Conservation (phyloP, 1,284 basidiomycete species). For the Coriolopsis trogii region DNA sequence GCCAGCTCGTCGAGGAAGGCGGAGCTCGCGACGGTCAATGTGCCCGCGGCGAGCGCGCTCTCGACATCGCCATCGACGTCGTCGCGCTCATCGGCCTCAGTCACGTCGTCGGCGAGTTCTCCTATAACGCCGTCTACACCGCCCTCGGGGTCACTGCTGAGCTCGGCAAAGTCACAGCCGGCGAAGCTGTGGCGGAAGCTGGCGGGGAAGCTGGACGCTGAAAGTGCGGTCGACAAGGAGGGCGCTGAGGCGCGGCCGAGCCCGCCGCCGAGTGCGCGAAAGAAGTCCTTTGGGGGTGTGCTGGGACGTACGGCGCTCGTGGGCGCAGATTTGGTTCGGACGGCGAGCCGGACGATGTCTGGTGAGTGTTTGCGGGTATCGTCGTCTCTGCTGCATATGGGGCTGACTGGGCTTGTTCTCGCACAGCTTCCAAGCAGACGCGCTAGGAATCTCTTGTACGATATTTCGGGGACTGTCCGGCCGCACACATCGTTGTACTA, state of each 20-base stretch:
- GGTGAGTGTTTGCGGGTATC: constrained; percentile 5
- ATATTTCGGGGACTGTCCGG: too few species aligned
- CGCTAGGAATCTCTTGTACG: too few species aligned
- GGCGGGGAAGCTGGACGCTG: constrained; percentile 19
- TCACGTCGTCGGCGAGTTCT: constrained; percentile 16
- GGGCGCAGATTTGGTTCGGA: constrained; percentile 15
- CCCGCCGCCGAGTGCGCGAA: constrained; percentile 9
- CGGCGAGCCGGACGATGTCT: constrained; percentile 19
- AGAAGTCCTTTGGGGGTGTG: constrained; percentile 22
- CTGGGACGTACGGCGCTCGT: constrained; percentile 14
- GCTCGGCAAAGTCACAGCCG: constrained; percentile 11
- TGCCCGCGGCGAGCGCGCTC: constrained; percentile 5
- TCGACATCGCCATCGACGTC: constrained; percentile 23
- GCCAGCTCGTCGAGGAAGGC: constrained; percentile 4
- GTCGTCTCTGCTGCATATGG: neutral
- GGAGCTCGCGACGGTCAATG: constrained; percentile 1
- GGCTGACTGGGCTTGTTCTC: neutral
- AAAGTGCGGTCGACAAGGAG: constrained; percentile 15
- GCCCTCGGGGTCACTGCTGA: constrained; percentile 3
- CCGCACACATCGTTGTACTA: too few species aligned
- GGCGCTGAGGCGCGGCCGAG: neutral
- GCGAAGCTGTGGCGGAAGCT: constrained; percentile 24
- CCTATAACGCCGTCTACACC: constrained; percentile 17
- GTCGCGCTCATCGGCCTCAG: constrained; percentile 16
- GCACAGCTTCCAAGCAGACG: constrained; percentile 12